Conservation (phyloP, 2,329 filamentous ascomycete species). For the Cylindrodendrum hubeiense region DNA sequence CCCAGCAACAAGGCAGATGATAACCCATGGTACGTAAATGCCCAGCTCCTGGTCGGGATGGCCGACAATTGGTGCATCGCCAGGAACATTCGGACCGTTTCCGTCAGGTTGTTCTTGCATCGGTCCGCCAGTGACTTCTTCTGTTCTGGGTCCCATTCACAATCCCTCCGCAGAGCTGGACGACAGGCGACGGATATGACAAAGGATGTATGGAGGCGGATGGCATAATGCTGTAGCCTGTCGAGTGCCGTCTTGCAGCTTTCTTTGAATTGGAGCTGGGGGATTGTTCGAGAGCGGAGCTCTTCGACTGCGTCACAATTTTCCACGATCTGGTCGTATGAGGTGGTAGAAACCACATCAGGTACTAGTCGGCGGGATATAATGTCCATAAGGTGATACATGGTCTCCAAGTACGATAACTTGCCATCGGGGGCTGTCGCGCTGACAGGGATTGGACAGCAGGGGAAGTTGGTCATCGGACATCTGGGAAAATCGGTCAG, state of each 20-base stretch:
- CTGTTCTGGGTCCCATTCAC: slow-evolving; percentile 63
- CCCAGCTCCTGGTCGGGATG: slow-evolving; percentile 76
- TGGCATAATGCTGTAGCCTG: slow-evolving; percentile 72
- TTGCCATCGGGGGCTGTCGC: slow-evolving; percentile 58
- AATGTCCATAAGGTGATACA: slow-evolving; percentile 73
- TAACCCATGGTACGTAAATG: slow-evolving; percentile 75
- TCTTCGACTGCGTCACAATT: slow-evolving; percentile 68
- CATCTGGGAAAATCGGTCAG: slow-evolving; percentile 52
- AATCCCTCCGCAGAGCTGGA: slow-evolving; percentile 69
- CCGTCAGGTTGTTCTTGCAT: slow-evolving; percentile 72
- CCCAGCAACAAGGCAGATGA: slow-evolving; percentile 75
- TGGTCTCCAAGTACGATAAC: slow-evolving; percentile 72
- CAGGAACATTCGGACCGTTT: slow-evolving; percentile 77
- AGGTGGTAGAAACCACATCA: slow-evolving; percentile 62
- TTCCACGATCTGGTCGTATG: slow-evolving; percentile 67
- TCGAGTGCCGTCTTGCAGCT: slow-evolving; percentile 74
- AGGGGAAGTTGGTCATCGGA: slow-evolving; percentile 72
- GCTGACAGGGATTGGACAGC: slow-evolving; percentile 65
- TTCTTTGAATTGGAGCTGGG: slow-evolving; percentile 70
- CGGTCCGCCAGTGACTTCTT: slow-evolving; percentile 67
- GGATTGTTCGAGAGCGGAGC: slow-evolving; percentile 61
- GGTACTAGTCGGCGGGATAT: slow-evolving; percentile 70
- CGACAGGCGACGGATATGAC: slow-evolving; percentile 75
- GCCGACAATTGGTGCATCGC: slow-evolving; percentile 77
- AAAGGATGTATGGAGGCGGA: slow-evolving; percentile 74